Evolutionary conservation across 2,329 filamentous ascomycete species (phyloP), one percentile per base, ranked within the genome.

Genomic region (Cordyceps farinosa): DNA sequence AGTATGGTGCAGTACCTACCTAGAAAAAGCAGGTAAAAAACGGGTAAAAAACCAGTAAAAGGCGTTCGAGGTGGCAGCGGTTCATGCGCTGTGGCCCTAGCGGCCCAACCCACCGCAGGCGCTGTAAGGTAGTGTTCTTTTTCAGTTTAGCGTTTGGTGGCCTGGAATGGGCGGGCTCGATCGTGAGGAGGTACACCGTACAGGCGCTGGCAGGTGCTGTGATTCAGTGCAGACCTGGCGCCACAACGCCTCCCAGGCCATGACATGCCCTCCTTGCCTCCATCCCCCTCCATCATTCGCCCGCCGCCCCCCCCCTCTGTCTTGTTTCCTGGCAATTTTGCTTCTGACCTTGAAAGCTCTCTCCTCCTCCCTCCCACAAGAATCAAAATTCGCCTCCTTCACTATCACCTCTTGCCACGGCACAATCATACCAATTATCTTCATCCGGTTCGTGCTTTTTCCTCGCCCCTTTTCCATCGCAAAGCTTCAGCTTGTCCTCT

Each of bases 271-370:
- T 22, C 22, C 22, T 22, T 22, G 22, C 22, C 22, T 55, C 34
- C 56, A 60, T 42, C 47, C 48, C 30, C 48, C 48, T 50, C 56
- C 56, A 27, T 55, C 52, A 47, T n/a, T 9, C 27, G 38, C 38
- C 15, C 11, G 38, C 15, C 10, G 8, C 5, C 13, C 2, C 53
- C 62, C 54, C 61, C 48, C 47, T 57, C 53, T 45, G 59, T 55
- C 61, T 53, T 51, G 44, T 53, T 60, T 52, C 50, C 58, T 30
- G 36, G 58, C 38, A 36, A 53, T 54, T 47, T 60, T 38, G 58
- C 58, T 61, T 61, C 58, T 61, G 58, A 61, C 50, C 38, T 54
- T 53, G 58, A 53, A 59, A 47, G 48, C 58, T 47, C 22, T 45
- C 42, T 48, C n/a, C 56, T 56, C 61, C 54, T 58, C 53, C 55